phyloP scores from a whole-genome alignment of 2,329 filamentous ascomycete genomes.

The Fusarium udum region DNA sequence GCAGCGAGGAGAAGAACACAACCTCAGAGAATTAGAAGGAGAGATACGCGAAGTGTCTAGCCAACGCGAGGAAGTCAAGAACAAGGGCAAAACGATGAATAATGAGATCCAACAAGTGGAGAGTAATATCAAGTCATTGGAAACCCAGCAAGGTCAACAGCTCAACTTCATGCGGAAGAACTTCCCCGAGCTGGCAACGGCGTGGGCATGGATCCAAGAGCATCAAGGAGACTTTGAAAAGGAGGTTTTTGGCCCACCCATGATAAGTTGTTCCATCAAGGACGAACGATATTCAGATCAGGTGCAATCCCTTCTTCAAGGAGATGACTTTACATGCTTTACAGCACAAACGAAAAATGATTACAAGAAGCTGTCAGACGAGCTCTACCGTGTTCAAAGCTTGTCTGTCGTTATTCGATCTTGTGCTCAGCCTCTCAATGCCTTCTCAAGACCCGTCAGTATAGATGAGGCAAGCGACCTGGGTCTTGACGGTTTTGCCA shows the following conservation, averaged over 20 bases:
- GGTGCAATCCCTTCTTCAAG: conserved; percentile 61
- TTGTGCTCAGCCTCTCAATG: conserved; percentile 61
- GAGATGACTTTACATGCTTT: conserved; percentile 70
- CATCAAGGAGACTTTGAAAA: conserved; percentile 76
- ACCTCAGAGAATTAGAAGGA: conserved; percentile 60
- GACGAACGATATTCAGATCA: conserved; percentile 71
- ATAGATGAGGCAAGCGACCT: conserved; percentile 62
- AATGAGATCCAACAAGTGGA: conserved; percentile 52
- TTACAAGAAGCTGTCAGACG: conserved; percentile 74
- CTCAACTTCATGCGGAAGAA: conserved; percentile 69
- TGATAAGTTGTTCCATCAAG: conserved; percentile 82
- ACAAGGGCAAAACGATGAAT: conserved; percentile 54
- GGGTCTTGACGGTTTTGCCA: conserved; percentile 83
- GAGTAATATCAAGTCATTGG: conserved; percentile 65
- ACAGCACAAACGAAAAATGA: conserved; percentile 81
- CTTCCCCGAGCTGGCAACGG: conserved; percentile 71
- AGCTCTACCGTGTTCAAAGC: conserved; percentile 70
- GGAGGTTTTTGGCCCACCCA: conserved; percentile 81
- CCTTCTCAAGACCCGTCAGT: conserved; percentile 65
- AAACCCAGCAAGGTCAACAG: conserved; percentile 80
- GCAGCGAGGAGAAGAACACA: conserved; percentile 70
- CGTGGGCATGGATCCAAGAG: conserved; percentile 84
- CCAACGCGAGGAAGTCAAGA: conserved; percentile 55
- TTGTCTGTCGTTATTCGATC: conserved; percentile 79
- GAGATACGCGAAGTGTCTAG: conserved; percentile 50